Evolutionary conservation across 345 rosid species (phyloP).

Genomic region (Hirschfeldia incana): DNA sequence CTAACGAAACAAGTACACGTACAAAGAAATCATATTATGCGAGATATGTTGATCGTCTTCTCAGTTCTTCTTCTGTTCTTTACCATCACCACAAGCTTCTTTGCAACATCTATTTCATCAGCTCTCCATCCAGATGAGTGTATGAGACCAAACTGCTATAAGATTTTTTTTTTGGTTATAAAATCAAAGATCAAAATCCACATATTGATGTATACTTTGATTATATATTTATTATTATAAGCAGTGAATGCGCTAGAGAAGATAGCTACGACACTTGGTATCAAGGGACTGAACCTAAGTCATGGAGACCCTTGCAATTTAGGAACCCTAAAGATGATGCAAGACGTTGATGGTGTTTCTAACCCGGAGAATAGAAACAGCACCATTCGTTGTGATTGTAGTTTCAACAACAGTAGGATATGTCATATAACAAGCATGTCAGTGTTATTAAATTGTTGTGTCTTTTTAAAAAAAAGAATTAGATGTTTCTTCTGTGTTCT

Average conservation of each 20-base stretch:
- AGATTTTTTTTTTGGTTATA: too few relatives aligned
- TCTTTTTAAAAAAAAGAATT: too few relatives aligned
- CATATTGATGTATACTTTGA: too few relatives aligned
- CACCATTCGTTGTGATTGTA: background rate
- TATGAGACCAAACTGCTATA: background rate
- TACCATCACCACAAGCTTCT: background rate
- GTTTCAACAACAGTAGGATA: background rate
- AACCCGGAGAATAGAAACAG: background rate
- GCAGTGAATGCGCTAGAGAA: conserved; percentile 1
- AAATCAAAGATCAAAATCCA: too few relatives aligned
- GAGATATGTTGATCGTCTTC: background rate
- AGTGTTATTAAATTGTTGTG: background rate
- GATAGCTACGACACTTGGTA: conserved; percentile 16
- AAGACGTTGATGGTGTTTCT: background rate
- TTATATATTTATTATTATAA: background rate
- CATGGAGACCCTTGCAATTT: background rate
- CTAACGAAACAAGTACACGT: background rate
- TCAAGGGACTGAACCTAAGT: background rate
- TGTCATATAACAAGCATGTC: background rate
- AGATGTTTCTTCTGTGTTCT: background rate
- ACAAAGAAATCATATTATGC: background rate
- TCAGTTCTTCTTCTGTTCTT: background rate
- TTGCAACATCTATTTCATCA: background rate
- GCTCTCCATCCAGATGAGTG: conserved; percentile 12
- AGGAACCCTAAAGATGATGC: background rate